These are phyloP conservation scores for Hydrangea macrophylla DNA, from an alignment of 148 eudicot genomes.

Conservation along the genomic window DNA sequence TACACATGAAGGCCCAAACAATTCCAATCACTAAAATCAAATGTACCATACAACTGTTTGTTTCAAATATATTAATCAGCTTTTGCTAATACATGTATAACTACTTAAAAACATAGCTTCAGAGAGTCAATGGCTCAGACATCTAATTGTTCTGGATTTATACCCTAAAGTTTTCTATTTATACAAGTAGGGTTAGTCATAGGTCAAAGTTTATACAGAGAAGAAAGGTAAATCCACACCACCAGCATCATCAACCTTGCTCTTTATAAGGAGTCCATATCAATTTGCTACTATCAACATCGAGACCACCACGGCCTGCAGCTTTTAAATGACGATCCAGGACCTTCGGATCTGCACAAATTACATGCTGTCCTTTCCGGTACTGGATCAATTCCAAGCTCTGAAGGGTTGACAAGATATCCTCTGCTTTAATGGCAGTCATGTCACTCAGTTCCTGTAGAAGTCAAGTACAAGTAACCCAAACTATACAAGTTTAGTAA, in stretches of 20 bases:
- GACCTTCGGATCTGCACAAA: slow-evolving; percentile 94
- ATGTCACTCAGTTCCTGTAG: slow-evolving; percentile 92
- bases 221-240: not conserved
- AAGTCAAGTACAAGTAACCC: not conserved
- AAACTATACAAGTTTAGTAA: not conserved
- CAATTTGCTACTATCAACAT: slow-evolving; percentile 78
- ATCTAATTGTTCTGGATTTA: not conserved
- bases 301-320: slow-evolving; percentile 95
- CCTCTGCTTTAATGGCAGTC: slow-evolving; percentile 97
- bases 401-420: slow-evolving; percentile 82
- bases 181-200: slow-evolving; percentile 5
- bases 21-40: too few species aligned
- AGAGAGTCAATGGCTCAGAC: not conserved
- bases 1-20: too few species aligned
- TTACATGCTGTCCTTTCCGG: slow-evolving; percentile 93
- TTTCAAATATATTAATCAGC: not conserved
- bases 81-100: not conserved
- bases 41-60: too few species aligned
- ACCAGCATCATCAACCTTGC: slow-evolving; percentile 47
- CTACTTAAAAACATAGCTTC: not conserved
- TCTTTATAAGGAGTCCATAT: slow-evolving; percentile 98
- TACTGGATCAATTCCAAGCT: slow-evolving; percentile 85
- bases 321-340: slow-evolving; percentile 96
- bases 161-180: not conserved
- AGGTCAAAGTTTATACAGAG: not conserved